Evolutionary conservation across 192 early-diverging fungal species (phyloP).

Genomic region (Coemansia sp.): DNA sequence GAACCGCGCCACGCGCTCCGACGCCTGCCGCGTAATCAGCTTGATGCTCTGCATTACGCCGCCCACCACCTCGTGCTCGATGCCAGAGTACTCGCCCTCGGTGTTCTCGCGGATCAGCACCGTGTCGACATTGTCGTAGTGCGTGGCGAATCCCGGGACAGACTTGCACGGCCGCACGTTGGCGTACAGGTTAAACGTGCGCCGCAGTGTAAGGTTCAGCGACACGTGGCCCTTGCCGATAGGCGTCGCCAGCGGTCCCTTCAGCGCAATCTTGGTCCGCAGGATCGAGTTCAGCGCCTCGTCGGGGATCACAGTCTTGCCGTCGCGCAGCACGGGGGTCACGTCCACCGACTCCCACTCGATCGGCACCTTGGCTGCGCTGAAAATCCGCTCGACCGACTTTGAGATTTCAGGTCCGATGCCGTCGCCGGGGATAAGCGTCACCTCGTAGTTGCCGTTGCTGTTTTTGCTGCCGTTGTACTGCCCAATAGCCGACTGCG

Average conservation of each 20-base stretch:
- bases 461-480: slow-evolving; percentile 45
- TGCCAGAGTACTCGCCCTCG: slow-evolving; percentile 99
- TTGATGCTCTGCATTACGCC: slow-evolving; percentile 99
- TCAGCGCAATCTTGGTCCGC: slow-evolving; percentile 96
- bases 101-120: slow-evolving; percentile 99
- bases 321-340: slow-evolving; percentile 87
- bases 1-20: slow-evolving; percentile 86
- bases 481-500: slow-evolving; percentile 36
- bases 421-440: slow-evolving; percentile 96
- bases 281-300: slow-evolving; percentile 87
- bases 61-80: slow-evolving; percentile 93
- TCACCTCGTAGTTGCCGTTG: slow-evolving; percentile 82
- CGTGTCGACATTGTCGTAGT: slow-evolving; percentile 94
- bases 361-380: slow-evolving; percentile 89
- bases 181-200: slow-evolving; percentile 97
- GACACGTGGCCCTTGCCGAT: slow-evolving; percentile 99
- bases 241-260: slow-evolving; percentile 95
- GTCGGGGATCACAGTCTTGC: slow-evolving; percentile 91
- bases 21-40: slow-evolving; percentile 95
- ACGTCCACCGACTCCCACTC: slow-evolving; percentile 96
- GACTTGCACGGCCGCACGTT: slow-evolving; percentile 98
- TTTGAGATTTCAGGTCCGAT: slow-evolving; percentile 97
- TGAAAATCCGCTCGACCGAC: slow-evolving; percentile 89
- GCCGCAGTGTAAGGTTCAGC: slow-evolving; percentile 80
- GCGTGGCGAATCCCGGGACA: slow-evolving; percentile 95